These are phyloP conservation scores for Chenopodium album DNA, from an alignment of 148 eudicot species.

Conservation along the genomic window DNA sequence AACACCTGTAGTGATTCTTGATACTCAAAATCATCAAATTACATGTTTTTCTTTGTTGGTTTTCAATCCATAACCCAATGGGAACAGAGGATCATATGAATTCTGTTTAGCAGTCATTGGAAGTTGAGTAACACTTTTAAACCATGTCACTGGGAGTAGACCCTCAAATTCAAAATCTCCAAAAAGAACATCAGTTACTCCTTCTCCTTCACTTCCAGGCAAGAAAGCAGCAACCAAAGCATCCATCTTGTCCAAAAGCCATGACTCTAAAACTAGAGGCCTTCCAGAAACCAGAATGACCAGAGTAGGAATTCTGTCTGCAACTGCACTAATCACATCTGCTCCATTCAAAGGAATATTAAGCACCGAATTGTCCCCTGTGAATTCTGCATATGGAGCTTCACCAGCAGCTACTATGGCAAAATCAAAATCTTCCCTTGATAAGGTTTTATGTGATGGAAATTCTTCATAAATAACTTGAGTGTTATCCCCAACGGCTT, in stretches of 20 bases:
- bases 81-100: constrained; percentile 70
- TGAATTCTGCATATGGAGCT: constrained; percentile 71
- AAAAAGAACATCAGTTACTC: constrained; percentile 76
- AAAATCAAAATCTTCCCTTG: constrained; percentile 49
- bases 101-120: constrained; percentile 48
- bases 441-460: constrained; percentile 64
- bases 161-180: constrained; percentile 85
- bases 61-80: constrained; percentile 77
- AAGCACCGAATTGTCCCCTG: constrained; percentile 71
- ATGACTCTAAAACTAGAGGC: constrained; percentile 71
- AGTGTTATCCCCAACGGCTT: constrained; percentile 46
- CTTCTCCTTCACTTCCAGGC: constrained; percentile 89
- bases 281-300: constrained; percentile 77
- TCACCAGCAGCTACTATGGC: constrained; percentile 92
- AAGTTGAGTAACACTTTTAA: constrained; percentile 71
- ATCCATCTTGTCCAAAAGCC: constrained; percentile 64
- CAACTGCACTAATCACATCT: constrained; percentile 52
- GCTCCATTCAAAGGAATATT: constrained; percentile 67
- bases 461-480: constrained; percentile 62
- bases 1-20: constrained; percentile 1
- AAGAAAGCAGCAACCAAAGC: constrained; percentile 89
- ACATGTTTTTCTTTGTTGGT: constrained; percentile 30
- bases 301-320: constrained; percentile 70
- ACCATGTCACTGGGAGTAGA: constrained; percentile 76
- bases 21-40: constrained; percentile 14